Evolutionary conservation across 768 basidiomycete species (phyloP).

Genomic region (Flagelloscypha sp.): DNA sequence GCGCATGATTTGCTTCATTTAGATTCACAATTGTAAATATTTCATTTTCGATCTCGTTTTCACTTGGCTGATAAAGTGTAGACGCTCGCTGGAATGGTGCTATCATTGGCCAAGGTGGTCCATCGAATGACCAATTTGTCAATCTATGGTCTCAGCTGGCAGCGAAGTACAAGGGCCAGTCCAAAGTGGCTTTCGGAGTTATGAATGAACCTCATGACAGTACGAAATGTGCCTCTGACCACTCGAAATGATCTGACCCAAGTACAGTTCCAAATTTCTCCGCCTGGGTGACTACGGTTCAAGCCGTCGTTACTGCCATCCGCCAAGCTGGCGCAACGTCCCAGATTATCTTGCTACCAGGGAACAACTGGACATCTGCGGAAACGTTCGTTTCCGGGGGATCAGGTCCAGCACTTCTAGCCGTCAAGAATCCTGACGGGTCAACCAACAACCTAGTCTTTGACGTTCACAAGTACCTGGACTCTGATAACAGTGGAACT

Average conservation of each 20-base stretch:
- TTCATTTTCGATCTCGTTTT: no score
- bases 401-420: slow-evolving; percentile 38
- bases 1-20: slow-evolving; percentile 47
- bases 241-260: no score
- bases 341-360: slow-evolving; percentile 52
- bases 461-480: slow-evolving; percentile 59
- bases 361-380: slow-evolving; percentile 50
- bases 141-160: slow-evolving; percentile 46
- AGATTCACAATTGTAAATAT: slow-evolving; percentile 57
- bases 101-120: slow-evolving; percentile 59
- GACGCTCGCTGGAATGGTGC: no score
- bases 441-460: slow-evolving; percentile 39
- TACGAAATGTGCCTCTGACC: no score
- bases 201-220: slow-evolving; percentile 65
- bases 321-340: slow-evolving; percentile 45
- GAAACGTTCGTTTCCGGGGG: slow-evolving; percentile 41
- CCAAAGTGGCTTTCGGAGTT: slow-evolving; percentile 38
- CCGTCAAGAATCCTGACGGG: slow-evolving; percentile 39
- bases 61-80: no score
- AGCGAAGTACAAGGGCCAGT: slow-evolving; percentile 32
- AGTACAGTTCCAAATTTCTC: slow-evolving; percentile 38
- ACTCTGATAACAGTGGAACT: slow-evolving; percentile 41
- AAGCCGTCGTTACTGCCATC: slow-evolving; percentile 56
- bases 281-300: slow-evolving; percentile 43
- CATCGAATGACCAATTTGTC: slow-evolving; percentile 46